Percentiles rank a stretch among this genome's conserved stretches.
Conservation (phyloP, 2,329 filamentous ascomycete species). For the Ascochyta viciae-villosae region DNA sequence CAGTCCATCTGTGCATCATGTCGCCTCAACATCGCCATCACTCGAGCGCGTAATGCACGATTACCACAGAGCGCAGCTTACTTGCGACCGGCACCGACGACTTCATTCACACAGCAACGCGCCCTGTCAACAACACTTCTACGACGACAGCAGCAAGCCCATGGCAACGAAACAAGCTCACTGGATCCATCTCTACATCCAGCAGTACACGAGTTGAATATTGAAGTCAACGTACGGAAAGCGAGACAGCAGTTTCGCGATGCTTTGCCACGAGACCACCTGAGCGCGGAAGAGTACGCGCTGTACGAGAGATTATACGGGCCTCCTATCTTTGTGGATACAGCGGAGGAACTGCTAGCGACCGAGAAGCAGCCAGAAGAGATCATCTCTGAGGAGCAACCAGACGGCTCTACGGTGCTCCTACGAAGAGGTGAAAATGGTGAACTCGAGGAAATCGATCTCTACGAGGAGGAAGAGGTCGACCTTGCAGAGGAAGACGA, state of each 20-base stretch:
- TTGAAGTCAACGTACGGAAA: slow-evolving; percentile 71
- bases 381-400: slow-evolving; percentile 45
- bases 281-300: slow-evolving; percentile 73
- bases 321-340: slow-evolving; percentile 68
- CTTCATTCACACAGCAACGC: slow-evolving; percentile 27
- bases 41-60: slow-evolving; percentile 36
- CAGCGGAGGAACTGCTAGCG: slow-evolving; percentile 58
- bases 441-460: slow-evolving; percentile 66
- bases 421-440: slow-evolving; percentile 65
- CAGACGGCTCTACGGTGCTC: slow-evolving; percentile 50
- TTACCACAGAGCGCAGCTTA: slow-evolving; percentile 23
- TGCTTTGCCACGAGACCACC: slow-evolving; percentile 72
- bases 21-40: slow-evolving; percentile 38
- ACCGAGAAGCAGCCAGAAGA: slow-evolving; percentile 57
- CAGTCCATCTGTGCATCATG: slow-evolving; percentile 44
- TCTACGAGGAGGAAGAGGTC: slow-evolving; percentile 35
- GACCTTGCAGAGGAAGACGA: slow-evolving; percentile 44
- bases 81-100: slow-evolving; percentile 21
- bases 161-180: background rate
- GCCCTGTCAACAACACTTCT: slow-evolving; percentile 28
- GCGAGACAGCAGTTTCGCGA: slow-evolving; percentile 80
- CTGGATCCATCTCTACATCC: slow-evolving; percentile 2
- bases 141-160: slow-evolving; percentile 18
- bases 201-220: slow-evolving; percentile 37
- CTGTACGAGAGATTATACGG: slow-evolving; percentile 86